Conservation (phyloP, 345 rosid genomes). For the Ricinus communis region DNA sequence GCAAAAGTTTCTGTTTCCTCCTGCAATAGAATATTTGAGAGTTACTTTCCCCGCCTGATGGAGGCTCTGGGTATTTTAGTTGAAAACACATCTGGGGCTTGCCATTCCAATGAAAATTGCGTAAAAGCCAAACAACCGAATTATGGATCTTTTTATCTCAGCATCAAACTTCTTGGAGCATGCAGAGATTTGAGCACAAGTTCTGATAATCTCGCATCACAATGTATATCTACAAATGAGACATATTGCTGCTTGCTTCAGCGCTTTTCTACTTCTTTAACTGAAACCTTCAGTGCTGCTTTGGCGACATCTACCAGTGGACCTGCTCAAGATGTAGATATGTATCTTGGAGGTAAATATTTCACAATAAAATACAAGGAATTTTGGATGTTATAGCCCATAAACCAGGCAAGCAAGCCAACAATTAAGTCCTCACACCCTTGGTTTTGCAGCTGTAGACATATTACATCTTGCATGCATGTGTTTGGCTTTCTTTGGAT, state of each 20-base stretch:
- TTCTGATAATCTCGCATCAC: conserved; percentile 27
- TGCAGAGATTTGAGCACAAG: conserved; percentile 53
- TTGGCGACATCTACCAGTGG: conserved; percentile 27
- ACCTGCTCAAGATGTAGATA: conserved; percentile 34
- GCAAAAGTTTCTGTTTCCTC: conserved; percentile 61
- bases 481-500: not conserved
- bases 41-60: conserved; percentile 57
- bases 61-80: conserved; percentile 47
- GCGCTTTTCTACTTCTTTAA: conserved; percentile 48
- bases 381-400: not conserved
- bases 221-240: conserved; percentile 36
- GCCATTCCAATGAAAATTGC: conserved; percentile 26
- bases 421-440: not conserved
- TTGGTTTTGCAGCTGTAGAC: conserved; percentile 17
- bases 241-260: conserved; percentile 50
- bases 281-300: conserved; percentile 46
- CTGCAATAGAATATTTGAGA: conserved; percentile 58
- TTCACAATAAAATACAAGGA: conserved; percentile 11
- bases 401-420: not conserved
- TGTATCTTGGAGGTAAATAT: conserved; percentile 69
- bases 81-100: conserved; percentile 32
- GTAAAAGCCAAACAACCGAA: conserved; percentile 37
- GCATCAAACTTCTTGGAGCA: conserved; percentile 67
- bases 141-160: conserved; percentile 70
- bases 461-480: not conserved